Evolutionary conservation across 2,329 filamentous ascomycete species (phyloP), one percentile per base, ranked within the genome.

Genomic region (Claviceps africana): DNA sequence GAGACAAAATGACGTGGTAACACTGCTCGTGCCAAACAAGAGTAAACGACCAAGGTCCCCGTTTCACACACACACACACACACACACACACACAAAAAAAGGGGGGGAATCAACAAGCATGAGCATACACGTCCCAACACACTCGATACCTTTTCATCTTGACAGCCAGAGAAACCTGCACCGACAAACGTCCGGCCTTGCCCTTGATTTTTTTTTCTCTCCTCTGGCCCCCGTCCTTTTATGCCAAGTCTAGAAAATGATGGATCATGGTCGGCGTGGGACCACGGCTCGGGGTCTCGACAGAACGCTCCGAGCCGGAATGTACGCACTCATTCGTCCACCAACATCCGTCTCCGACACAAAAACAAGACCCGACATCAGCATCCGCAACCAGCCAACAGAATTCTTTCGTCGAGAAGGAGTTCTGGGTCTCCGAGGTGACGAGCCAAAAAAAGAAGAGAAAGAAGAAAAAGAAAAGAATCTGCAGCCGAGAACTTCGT

Each of bases 1-100:
- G 46, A 53, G 13, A 51, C 15, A 48, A 17, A 45, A 53, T 52
- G 47, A 50, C 2, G 37, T 47, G 43, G 31, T 52, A 52, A 45
- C 35, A 39, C 28, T 54, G 45, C 30, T 54, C 43, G 37, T 50
- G 53, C n/a, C 47, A 51, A 51, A 39, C 17, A 46, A n/a, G 7
- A 42, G 22, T 5, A 5, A 17, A 28, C n/a, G 17, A 22, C 11
- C 30, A 21, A 42, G 19, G 6, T 43, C 48, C 11, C 25, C 9
- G 25, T 17, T 42, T n/a, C n/a, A n/a, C n/a, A n/a, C n/a, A n/a
- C n/a, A n/a, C n/a, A n/a, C n/a, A n/a, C n/a, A n/a, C n/a, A n/a
- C n/a, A n/a, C n/a, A n/a, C n/a, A n/a, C n/a, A n/a, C n/a, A n/a
- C 19, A 7, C 22, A 21, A 5, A 31, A 31, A 28, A 39, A 2